Evolutionary conservation across 208 protist species (phyloP).

Genomic region (Leishmania turanica): DNA sequence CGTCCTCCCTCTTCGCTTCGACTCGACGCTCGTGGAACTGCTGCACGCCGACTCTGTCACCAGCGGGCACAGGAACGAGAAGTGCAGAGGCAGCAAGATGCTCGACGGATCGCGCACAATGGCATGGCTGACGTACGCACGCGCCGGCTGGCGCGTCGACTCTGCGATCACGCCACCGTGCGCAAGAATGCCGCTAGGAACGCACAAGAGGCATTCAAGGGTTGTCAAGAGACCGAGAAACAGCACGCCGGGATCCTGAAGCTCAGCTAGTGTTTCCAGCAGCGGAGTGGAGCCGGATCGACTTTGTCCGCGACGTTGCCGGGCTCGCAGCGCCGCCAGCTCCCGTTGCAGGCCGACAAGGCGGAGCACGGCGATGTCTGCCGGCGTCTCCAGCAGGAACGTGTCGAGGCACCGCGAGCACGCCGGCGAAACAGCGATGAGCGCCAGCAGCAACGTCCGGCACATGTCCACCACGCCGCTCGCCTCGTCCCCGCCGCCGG

Average conservation of each 20-base stretch:
- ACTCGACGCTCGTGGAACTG: not conserved
- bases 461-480: not conserved
- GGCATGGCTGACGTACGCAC: conserved; percentile 18
- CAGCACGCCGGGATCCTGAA: conserved; percentile 22
- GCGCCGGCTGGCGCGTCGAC: conserved; percentile 22
- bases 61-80: conserved; percentile 35
- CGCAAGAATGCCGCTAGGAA: not conserved
- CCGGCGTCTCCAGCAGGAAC: conserved; percentile 10
- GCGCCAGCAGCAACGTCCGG: conserved; percentile 8
- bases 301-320: conserved; percentile 8
- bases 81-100: conserved; percentile 23
- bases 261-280: conserved; percentile 4
- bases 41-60: conserved; percentile 10
- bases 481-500: not conserved
- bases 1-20: not conserved
- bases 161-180: conserved; percentile 2
- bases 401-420: conserved; percentile 25
- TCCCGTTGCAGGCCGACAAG: conserved; percentile 19
- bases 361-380: conserved; percentile 10
- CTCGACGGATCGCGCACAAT: conserved; percentile 22
- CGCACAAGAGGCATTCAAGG: conserved; percentile 6
- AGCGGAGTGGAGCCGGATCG: not conserved
- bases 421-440: conserved; percentile 25
- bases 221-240: conserved; percentile 15
- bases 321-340: conserved; percentile 11